Conservation (phyloP, 805 yeast species). For the Kodamaea neixiangensis region DNA sequence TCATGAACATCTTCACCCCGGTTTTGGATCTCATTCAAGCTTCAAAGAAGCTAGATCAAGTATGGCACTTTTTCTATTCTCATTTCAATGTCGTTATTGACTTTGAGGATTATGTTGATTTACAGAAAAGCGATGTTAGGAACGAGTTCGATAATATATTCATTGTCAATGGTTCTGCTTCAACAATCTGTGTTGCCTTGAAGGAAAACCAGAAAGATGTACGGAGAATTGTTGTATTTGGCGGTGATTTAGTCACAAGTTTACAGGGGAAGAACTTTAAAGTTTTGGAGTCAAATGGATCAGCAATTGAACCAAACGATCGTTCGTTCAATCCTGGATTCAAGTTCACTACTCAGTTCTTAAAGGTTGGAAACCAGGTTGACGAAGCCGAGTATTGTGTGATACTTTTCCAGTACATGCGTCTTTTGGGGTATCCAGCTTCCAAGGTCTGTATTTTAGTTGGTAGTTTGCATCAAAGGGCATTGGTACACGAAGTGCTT, state of each 20-base stretch:
- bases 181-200: conserved; percentile 6
- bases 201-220: conserved; percentile 1
- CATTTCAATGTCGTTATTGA: conserved; percentile 12
- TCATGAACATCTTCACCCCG: conserved; percentile 9
- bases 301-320: conserved; percentile 1
- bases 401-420: conserved; percentile 47
- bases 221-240: conserved; percentile 11
- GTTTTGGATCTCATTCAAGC: conserved; percentile 7
- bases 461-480: conserved; percentile 40
- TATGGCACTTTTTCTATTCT: conserved; percentile 12
- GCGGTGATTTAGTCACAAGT: conserved; percentile 10
- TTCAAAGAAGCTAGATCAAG: not conserved
- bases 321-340: conserved; percentile 14
- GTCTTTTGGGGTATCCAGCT: conserved; percentile 43
- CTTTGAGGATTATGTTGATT: conserved; percentile 12
- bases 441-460: conserved; percentile 43
- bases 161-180: conserved; percentile 9
- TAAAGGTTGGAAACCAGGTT: conserved; percentile 14
- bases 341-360: conserved; percentile 11
- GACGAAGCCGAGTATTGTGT: conserved; percentile 50
- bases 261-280: conserved; percentile 5
- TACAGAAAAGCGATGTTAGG: not conserved
- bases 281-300: not conserved
- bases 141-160: conserved; percentile 11
- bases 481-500: conserved; percentile 44